phyloP scores from a whole-genome alignment of 352 stramenopile species.

The Achlya hypogyna region DNA sequence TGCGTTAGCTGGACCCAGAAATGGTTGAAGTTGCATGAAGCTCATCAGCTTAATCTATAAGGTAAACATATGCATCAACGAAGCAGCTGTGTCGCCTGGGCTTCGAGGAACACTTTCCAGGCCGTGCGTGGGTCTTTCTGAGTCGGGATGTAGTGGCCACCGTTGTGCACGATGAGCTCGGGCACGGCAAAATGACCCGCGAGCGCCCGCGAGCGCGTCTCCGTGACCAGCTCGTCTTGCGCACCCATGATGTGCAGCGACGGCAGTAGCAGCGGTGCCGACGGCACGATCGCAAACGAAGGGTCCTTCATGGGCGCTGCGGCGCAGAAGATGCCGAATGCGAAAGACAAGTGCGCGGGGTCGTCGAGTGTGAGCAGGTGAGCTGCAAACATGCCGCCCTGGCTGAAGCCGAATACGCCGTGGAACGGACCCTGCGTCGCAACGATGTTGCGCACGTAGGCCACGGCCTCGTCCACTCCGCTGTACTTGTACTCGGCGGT shows the following conservation, averaged over 20 bases:
- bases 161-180: slow-evolving; percentile 45
- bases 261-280: slow-evolving; percentile 40
- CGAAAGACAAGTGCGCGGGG: slow-evolving; percentile 44
- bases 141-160: slow-evolving; percentile 79
- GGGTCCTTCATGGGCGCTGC: slow-evolving; percentile 40
- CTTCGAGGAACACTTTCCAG: slow-evolving; percentile 16
- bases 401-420: slow-evolving; percentile 78
- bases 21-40: neutral
- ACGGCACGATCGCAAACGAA: slow-evolving; percentile 28
- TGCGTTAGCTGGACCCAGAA: no score
- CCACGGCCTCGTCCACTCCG: slow-evolving; percentile 48
- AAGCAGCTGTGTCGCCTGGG: neutral
- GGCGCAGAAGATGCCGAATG: slow-evolving; percentile 67
- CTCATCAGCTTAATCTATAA: no score
- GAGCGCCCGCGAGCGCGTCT: slow-evolving; percentile 46
- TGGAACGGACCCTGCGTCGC: slow-evolving; percentile 74
- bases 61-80: no score
- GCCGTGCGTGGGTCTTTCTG: slow-evolving; percentile 49
- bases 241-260: slow-evolving; percentile 76
- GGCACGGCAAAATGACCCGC: slow-evolving; percentile 45
- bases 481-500: slow-evolving; percentile 30
- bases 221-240: slow-evolving; percentile 58
- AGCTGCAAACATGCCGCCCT: slow-evolving; percentile 61
- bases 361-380: slow-evolving; percentile 62
- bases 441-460: slow-evolving; percentile 52